Conservation (phyloP, 225 moss, liverwort and hornwort genomes). For the Marchantia polymorpha region DNA sequence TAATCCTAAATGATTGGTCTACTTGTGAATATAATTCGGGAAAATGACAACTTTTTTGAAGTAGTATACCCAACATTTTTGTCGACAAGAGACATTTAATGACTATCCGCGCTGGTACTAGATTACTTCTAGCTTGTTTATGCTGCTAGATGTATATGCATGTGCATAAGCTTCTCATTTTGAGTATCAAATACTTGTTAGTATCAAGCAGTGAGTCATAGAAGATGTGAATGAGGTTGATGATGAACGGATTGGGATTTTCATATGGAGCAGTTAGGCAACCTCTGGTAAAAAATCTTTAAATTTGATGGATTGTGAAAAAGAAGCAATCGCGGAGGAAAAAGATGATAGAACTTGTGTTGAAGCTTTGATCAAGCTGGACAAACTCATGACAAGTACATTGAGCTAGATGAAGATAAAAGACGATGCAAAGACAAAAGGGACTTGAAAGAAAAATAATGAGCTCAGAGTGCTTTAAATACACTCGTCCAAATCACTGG, state of each 20-base stretch:
- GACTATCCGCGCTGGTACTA: constrained; percentile 75
- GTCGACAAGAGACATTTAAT: constrained; percentile 64
- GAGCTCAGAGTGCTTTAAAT: no score
- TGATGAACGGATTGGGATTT: constrained; percentile 45
- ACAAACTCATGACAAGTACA: constrained; percentile 81
- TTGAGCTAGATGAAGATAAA: constrained; percentile 80
- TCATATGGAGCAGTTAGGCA: constrained; percentile 29
- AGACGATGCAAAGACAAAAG: no score
- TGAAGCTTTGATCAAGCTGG: constrained; percentile 55
- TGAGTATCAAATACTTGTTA: constrained; percentile 75
- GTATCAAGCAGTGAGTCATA: constrained; percentile 87
- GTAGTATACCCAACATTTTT: constrained; percentile 70
- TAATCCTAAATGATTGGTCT: constrained; percentile 86
- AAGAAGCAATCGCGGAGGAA: constrained; percentile 60
- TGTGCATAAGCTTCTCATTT: constrained; percentile 81
- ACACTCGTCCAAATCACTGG: no score
- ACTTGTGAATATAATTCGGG: constrained; percentile 81
- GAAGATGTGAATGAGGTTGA: constrained; percentile 58
- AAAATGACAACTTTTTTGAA: constrained; percentile 98
- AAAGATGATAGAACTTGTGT: constrained; percentile 44
- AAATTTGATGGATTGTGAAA: constrained; percentile 67
- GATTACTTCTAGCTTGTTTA: no score
- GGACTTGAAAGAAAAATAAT: no score
- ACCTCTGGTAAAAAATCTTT: constrained; percentile 43
- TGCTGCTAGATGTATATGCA: constrained; percentile 71